Conservation (phyloP, 2,329 filamentous ascomycete genomes). For the Microsporum canis region DNA sequence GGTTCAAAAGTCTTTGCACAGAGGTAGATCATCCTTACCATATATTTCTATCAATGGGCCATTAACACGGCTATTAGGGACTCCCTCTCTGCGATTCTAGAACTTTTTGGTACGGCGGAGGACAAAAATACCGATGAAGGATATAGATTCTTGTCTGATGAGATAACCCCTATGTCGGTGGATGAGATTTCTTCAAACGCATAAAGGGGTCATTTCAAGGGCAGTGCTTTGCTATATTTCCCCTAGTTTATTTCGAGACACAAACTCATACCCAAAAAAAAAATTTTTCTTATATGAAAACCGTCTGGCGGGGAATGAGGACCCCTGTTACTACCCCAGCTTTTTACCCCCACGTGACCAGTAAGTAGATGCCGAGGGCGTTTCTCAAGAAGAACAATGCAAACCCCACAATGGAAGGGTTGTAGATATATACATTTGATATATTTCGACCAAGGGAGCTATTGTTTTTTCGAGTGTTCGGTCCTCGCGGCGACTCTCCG, state of each 20-base stretch:
- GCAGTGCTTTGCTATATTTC: too few species aligned
- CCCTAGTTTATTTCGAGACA: too few species aligned
- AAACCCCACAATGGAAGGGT: neutral
- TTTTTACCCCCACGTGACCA: neutral
- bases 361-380: neutral
- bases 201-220: too few species aligned
- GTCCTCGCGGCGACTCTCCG: neutral
- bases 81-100: conserved; percentile 8
- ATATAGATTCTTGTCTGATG: neutral
- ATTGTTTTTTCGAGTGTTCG: neutral
- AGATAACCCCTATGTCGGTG: too few species aligned
- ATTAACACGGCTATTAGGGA: conserved; percentile 6
- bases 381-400: neutral
- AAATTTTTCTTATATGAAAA: neutral
- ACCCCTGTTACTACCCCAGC: neutral
- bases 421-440: neutral
- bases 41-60: neutral
- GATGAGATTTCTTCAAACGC: neutral
- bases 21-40: conserved; percentile 2
- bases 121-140: conserved; percentile 7
- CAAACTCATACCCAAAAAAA: neutral
- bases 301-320: neutral
- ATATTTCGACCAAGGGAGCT: neutral
- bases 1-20: conserved; percentile 15
- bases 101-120: conserved; percentile 9